A percentile compares a stretch with the other conserved stretches of the same genome.
phyloP scores from a whole-genome alignment of 1,284 basidiomycete species.

The Athelia psychrophila region DNA sequence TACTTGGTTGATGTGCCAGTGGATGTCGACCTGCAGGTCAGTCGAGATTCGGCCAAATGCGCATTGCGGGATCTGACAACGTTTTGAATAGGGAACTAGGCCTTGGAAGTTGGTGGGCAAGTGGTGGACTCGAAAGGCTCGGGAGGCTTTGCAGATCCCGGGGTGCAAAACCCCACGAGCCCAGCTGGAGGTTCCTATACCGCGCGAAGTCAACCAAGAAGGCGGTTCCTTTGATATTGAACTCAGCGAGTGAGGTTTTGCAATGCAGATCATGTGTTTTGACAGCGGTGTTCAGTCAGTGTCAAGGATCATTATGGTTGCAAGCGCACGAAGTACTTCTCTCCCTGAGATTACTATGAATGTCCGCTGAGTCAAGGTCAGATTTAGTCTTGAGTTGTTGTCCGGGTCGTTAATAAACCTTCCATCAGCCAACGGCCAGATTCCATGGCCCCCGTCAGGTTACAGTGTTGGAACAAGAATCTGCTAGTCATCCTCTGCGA shows the following conservation, averaged over 20 bases:
- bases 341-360: conserved; percentile 82
- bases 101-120: conserved; percentile 87
- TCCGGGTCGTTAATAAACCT: conserved; percentile 1
- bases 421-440: conserved; percentile 81
- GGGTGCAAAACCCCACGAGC: conserved; percentile 56
- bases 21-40: conserved; percentile 73
- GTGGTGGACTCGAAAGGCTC: conserved; percentile 67
- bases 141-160: conserved; percentile 52
- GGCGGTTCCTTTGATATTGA: conserved; percentile 83
- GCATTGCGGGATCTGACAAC: not conserved
- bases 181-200: conserved; percentile 65
- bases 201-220: conserved; percentile 61
- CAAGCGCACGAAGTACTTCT: conserved; percentile 70
- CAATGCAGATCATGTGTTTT: not conserved
- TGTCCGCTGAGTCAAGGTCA: conserved; percentile 80
- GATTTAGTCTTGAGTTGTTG: conserved; percentile 15
- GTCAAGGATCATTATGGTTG: conserved; percentile 91
- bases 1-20: conserved; percentile 70
- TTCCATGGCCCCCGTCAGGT: conserved; percentile 74
- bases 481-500: conserved; percentile 71
- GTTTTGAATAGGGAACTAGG: conserved; percentile 65
- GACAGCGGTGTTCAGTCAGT: conserved; percentile 47
- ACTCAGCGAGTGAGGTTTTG: conserved; percentile 46
- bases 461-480: conserved; percentile 76
- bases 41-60: too few relatives aligned